These are phyloP conservation scores for Albatrellus ellisii DNA, from an alignment of 768 basidiomycete species.

Conservation along the genomic window DNA sequence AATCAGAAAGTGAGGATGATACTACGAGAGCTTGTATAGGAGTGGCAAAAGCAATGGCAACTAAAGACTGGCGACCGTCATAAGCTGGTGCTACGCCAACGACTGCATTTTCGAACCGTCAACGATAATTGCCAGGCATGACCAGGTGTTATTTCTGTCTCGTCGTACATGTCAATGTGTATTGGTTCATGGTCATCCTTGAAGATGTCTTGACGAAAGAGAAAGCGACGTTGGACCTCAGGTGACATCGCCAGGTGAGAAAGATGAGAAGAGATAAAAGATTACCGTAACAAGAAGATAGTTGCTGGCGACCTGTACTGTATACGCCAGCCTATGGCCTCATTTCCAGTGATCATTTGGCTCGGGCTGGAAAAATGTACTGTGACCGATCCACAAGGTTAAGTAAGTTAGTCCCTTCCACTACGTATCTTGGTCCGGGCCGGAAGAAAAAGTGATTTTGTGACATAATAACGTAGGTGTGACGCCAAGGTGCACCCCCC, in stretches of 20 bases:
- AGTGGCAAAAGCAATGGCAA: slow-evolving; percentile 28
- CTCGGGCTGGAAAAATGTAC: background rate
- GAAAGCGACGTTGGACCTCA: background rate
- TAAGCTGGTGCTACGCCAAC: slow-evolving; percentile 29
- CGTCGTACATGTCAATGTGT: background rate
- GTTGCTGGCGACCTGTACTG: too few species aligned
- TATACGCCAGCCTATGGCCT: too few species aligned
- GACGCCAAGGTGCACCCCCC: background rate
- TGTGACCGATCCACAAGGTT: background rate
- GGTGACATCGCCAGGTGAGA: background rate
- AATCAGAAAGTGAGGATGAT: background rate
- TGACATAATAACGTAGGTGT: too few species aligned
- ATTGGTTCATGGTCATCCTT: background rate
- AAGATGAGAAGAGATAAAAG: slow-evolving; percentile 7
- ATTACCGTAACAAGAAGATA: too few species aligned
- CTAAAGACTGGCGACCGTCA: slow-evolving; percentile 22
- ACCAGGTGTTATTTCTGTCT: background rate
- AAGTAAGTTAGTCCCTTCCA: background rate
- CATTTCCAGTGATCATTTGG: background rate
- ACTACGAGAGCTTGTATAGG: slow-evolving; percentile 19
- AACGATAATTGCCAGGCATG: background rate
- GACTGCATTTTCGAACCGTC: slow-evolving; percentile 15
- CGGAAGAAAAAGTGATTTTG: too few species aligned
- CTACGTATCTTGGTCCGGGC: background rate
- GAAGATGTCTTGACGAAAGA: background rate